Evolutionary conservation across 495 filamentous ascomycete species (phyloP).

Genomic region (Apiosordaria backusii): DNA sequence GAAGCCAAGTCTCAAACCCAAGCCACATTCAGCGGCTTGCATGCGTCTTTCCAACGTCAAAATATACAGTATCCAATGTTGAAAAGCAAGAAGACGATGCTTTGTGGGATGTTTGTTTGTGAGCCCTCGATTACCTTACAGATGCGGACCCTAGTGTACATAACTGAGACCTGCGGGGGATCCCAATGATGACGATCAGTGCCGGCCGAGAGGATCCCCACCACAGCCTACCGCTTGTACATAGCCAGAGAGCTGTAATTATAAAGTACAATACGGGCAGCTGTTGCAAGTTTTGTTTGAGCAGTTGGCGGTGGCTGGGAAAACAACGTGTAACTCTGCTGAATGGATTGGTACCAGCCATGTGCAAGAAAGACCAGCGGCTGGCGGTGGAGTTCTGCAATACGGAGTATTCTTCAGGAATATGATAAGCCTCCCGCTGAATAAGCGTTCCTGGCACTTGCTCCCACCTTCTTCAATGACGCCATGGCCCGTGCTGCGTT

Average conservation of each 20-base stretch:
- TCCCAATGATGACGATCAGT: background rate
- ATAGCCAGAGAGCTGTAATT: too few species aligned
- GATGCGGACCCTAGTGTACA: background rate
- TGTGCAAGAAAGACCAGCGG: too few species aligned
- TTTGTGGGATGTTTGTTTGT: background rate
- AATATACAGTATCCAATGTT: too few species aligned
- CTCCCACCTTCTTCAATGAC: background rate
- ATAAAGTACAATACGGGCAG: too few species aligned
- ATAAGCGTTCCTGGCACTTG: background rate
- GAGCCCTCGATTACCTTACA: background rate
- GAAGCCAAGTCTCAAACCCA: background rate
- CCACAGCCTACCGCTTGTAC: too few species aligned
- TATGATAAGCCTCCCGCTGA: background rate
- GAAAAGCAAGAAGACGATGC: background rate
- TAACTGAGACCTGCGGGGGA: background rate
- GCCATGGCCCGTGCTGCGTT: background rate
- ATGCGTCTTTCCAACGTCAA: background rate
- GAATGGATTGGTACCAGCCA: too few species aligned
- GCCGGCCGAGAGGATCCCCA: background rate
- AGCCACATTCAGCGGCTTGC: background rate
- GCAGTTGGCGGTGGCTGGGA: too few species aligned
- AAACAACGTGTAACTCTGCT: too few species aligned
- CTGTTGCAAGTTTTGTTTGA: too few species aligned
- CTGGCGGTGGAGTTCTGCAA: too few species aligned
- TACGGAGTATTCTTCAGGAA: background rate